phyloP scores from a whole-genome alignment of 495 filamentous ascomycete species.

The Neurospora pannonica region DNA sequence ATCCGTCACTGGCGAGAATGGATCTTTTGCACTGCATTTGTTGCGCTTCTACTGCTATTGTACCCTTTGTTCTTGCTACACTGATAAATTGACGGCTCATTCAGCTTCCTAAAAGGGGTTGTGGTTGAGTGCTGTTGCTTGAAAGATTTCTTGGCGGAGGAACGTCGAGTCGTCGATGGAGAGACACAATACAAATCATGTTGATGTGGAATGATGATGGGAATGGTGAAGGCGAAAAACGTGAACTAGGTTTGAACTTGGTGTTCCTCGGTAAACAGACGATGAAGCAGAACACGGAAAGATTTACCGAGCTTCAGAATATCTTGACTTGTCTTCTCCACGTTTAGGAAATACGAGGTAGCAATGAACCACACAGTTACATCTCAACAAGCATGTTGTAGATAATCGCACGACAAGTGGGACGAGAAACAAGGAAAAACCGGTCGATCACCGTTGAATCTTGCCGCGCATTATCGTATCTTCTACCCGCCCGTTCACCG shows the following conservation, averaged over 20 bases:
- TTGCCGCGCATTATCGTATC: neutral
- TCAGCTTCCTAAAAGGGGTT: neutral
- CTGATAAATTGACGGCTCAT: neutral
- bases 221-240: neutral
- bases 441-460: neutral
- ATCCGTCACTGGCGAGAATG: neutral
- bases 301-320: neutral
- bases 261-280: neutral
- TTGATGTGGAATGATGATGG: neutral
- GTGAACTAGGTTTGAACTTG: neutral
- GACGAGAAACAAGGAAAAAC: neutral
- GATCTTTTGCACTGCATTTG: neutral
- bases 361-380: neutral
- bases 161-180: neutral
- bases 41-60: neutral
- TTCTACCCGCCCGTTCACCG: neutral
- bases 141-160: neutral
- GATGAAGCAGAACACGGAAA: neutral
- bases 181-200: neutral
- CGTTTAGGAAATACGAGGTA: neutral
- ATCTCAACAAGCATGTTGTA: neutral
- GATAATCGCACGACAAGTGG: neutral
- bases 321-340: neutral
- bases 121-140: neutral
- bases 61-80: neutral